A percentile compares a stretch with the other conserved stretches of the same genome.
Evolutionary conservation across 1,139 yeast species (phyloP).

Genomic region (Zygoascus sp.): DNA sequence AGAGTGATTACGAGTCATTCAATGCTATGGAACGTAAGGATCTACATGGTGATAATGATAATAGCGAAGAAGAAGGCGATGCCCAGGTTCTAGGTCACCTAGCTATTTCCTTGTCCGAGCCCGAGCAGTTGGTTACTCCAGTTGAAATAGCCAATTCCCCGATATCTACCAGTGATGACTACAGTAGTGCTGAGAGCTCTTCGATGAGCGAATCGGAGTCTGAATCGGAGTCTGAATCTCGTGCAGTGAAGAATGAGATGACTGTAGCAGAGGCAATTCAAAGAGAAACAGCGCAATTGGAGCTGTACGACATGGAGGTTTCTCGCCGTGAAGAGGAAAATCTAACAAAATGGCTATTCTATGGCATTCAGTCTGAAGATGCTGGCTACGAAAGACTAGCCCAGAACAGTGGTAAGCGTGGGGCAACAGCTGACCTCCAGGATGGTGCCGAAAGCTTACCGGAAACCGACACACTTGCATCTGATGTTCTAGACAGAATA

Average conservation of each 20-base stretch:
- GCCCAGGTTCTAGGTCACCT: no score
- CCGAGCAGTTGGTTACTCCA: neutral
- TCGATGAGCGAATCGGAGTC: no score
- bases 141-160: neutral
- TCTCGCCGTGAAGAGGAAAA: conserved; percentile 9
- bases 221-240: no score
- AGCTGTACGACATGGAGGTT: conserved; percentile 7
- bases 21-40: neutral
- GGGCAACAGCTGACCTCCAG: no score
- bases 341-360: conserved; percentile 10
- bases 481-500: neutral
- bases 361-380: neutral
- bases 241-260: neutral
- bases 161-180: neutral
- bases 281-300: conserved; percentile 1
- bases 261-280: neutral
- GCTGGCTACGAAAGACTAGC: neutral
- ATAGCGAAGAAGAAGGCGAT: no score
- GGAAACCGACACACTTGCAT: neutral
- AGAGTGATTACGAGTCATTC: no score
- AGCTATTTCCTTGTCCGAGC: no score
- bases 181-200: no score
- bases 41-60: no score
- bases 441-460: no score
- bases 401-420: no score